Evolutionary conservation across 257 asterid species (phyloP).

Genomic region (Solanum lignicaule): DNA sequence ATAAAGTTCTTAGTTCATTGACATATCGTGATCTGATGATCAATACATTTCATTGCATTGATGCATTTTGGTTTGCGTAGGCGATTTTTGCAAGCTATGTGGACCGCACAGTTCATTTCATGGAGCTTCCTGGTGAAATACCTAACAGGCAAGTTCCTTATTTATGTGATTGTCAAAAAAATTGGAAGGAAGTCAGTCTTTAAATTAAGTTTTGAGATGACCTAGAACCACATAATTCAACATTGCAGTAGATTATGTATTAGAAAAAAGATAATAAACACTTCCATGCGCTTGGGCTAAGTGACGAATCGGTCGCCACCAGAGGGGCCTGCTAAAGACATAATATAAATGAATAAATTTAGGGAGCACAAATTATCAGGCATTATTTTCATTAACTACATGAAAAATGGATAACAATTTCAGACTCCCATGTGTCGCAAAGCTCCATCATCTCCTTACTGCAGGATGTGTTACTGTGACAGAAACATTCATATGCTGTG

Average conservation of each 20-base stretch:
- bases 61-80: slow-evolving; percentile 28
- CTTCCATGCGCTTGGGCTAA: background rate
- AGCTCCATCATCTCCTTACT: background rate
- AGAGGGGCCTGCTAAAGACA: background rate
- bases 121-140: slow-evolving; percentile 99
- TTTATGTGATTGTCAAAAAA: background rate
- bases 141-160: slow-evolving; percentile 54
- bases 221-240: background rate
- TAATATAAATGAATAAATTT: background rate
- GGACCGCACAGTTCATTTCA: slow-evolving; percentile 91
- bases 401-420: background rate
- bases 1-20: background rate
- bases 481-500: background rate
- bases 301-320: background rate
- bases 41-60: background rate
- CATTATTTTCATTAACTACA: background rate
- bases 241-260: background rate
- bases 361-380: background rate
- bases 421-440: background rate
- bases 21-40: background rate
- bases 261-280: background rate
- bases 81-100: slow-evolving; percentile 83
- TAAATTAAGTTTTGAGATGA: background rate
- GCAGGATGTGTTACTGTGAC: background rate
- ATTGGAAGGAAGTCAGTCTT: background rate